These are phyloP conservation scores for Akebia trifoliata DNA, from an alignment of 164 flowering plant genomes.

Conservation along the genomic window DNA sequence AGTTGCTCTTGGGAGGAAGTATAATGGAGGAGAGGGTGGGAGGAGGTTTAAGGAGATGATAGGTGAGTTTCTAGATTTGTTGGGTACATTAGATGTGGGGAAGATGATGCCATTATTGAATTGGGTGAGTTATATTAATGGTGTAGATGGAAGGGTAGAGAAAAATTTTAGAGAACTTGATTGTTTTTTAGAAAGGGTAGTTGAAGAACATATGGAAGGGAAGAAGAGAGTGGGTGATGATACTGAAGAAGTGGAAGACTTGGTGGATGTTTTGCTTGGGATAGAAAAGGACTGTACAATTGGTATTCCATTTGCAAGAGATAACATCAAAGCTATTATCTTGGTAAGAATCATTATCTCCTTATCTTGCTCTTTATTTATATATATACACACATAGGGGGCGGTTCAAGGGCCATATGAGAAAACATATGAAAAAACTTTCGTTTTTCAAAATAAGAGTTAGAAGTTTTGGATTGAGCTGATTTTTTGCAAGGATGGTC, in stretches of 20 bases:
- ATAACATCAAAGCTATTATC: conserved; percentile 23
- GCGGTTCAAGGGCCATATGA: too few species aligned
- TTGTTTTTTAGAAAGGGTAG: conserved; percentile 20
- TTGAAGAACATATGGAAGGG: conserved; percentile 17
- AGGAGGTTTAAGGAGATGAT: conserved; percentile 9
- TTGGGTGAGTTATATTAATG: conserved; percentile 22
- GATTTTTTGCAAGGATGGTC: too few species aligned
- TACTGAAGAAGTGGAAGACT: conserved; percentile 13
- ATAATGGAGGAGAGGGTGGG: conserved; percentile 9
- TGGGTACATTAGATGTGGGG: conserved; percentile 21
- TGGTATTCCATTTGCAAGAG: conserved; percentile 14
- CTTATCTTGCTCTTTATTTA: not conserved
- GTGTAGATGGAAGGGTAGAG: conserved; percentile 17
- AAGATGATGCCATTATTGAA: conserved; percentile 20
- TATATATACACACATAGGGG: too few species aligned
- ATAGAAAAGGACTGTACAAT: conserved; percentile 13
- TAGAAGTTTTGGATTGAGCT: too few species aligned
- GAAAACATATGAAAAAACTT: too few species aligned
- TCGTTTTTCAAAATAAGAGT: too few species aligned
- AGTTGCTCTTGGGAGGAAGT: conserved; percentile 25
- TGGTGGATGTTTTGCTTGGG: conserved; percentile 33
- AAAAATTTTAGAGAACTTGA: conserved; percentile 14
- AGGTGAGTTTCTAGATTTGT: conserved; percentile 2
- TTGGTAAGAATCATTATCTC: conserved; percentile 15
- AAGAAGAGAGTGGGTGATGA: not conserved